Evolutionary conservation across 768 basidiomycete species (phyloP).

Genomic region (Strobilomyces confusus): DNA sequence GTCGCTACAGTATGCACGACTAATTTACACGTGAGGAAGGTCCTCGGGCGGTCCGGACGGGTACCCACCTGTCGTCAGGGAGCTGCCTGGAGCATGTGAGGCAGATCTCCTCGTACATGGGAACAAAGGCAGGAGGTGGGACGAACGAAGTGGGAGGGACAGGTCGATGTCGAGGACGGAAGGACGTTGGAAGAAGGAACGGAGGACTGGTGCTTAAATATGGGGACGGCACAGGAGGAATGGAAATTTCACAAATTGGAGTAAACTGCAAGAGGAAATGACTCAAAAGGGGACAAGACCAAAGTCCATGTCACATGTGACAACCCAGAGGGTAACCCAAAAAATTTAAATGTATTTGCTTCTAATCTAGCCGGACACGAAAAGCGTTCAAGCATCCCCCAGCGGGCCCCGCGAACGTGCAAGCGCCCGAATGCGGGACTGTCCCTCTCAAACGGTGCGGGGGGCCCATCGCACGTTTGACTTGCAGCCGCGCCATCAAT

Average conservation of each 20-base stretch:
- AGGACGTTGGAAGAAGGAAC: conserved; percentile 21
- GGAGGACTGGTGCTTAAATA: conserved; percentile 30
- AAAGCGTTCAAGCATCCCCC: background rate
- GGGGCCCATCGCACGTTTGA: conserved; percentile 19
- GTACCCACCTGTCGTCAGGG: conserved; percentile 55
- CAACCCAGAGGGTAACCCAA: background rate
- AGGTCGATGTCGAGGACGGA: conserved; percentile 6
- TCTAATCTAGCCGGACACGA: conserved; percentile 8
- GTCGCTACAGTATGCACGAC: conserved; percentile 68
- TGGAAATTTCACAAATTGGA: conserved; percentile 33
- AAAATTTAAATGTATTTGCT: background rate
- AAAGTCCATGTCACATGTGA: conserved; percentile 25
- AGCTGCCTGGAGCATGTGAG: conserved; percentile 67
- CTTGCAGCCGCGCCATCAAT: background rate
- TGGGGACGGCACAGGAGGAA: conserved; percentile 36
- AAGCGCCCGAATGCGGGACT: conserved; percentile 1
- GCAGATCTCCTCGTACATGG: conserved; percentile 80
- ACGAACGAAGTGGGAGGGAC: background rate
- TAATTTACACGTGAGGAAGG: conserved; percentile 31
- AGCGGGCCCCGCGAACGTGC: conserved; percentile 16
- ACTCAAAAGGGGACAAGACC: conserved; percentile 32
- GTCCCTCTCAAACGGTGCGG: background rate
- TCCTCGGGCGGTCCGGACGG: conserved; percentile 11
- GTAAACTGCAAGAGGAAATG: conserved; percentile 30
- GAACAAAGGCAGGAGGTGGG: conserved; percentile 6